Evolutionary conservation across 257 asterid species (phyloP), one percentile per base, ranked within the genome.

Genomic region (Scutellaria barbata): DNA sequence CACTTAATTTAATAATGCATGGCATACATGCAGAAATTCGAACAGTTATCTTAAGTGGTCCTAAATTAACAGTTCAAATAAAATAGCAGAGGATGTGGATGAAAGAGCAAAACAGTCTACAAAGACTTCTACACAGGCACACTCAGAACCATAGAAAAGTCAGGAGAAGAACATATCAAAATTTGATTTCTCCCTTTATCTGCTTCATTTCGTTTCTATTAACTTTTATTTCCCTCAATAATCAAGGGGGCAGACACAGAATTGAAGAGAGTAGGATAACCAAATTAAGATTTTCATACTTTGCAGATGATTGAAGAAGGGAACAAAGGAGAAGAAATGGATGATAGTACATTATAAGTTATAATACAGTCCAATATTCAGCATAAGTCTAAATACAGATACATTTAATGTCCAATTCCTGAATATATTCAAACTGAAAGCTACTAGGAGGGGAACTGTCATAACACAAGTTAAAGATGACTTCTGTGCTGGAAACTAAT

Each of bases 51-150:
- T 7, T 63, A 13, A n/a, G 51, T 22, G 65, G 64, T 33, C 16
- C 70, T 40, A 17, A 11, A 22, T 17, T 48, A 10, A 40, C 39
- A 51, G 33, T 40, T 54, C 68, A 75, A 59, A 35, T 17, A 45
- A 45, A 53, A 16, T 55, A 76, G 73, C 61, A 55, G 69, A 56
- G 12, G 46, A 39, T 40, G 59, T 5, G 51, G 25, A 47, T 30
- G 41, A 58, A 39, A 60, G 51, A 66, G 51, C 6, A 16, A 39
- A 42, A 66, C 39, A 20, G 20, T 60, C 47, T 7, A 25, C 10
- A 33, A 20, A 42, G 14, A 39, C 17, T 33, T 41, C 35, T 4
- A 12, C 13, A 16, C 57, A 57, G 5, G 5, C 43, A 35, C 20
- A 47, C 12, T 14, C 6, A 50, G 6, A 61, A n/a, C 1, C n/a